These are phyloP conservation scores for Penicillium sp. DNA, from an alignment of 2,329 filamentous ascomycete genomes.

Conservation along the genomic window DNA sequence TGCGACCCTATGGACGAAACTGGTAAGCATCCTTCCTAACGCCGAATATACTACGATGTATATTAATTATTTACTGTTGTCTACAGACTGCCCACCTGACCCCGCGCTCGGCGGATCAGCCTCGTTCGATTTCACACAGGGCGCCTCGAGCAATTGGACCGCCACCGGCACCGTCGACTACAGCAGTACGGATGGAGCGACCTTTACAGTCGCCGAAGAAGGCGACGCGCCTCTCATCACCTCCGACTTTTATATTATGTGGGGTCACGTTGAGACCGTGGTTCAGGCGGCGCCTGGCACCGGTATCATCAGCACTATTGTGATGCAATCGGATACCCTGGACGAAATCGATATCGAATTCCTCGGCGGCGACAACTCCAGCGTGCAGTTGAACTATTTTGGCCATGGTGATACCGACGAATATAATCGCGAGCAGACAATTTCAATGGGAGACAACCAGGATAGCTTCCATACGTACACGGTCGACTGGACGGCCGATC, in stretches of 20 bases:
- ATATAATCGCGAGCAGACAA: conserved; percentile 86
- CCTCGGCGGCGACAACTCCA: conserved; percentile 69
- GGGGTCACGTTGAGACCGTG: conserved; percentile 80
- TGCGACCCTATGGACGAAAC: conserved; percentile 41
- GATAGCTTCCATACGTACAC: conserved; percentile 77
- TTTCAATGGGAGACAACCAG: conserved; percentile 66
- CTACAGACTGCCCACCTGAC: conserved; percentile 65
- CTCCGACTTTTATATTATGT: conserved; percentile 99
- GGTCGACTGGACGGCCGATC: conserved; percentile 82
- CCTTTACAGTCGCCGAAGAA: conserved; percentile 71
- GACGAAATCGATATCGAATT: conserved; percentile 99
- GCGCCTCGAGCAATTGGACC: conserved; percentile 73
- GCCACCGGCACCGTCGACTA: conserved; percentile 67
- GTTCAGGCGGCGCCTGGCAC: conserved; percentile 82
- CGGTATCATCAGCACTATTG: conserved; percentile 89
- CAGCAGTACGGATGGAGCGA: conserved; percentile 66
- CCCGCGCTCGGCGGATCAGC: conserved; percentile 80
- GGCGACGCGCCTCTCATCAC: conserved; percentile 83
- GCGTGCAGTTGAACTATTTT: conserved; percentile 98
- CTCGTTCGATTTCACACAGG: conserved; percentile 76
- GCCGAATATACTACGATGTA: background rate
- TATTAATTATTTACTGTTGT: conserved; percentile 3
- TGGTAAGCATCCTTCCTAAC: conserved; percentile 1
- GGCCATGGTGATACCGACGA: conserved; percentile 80
- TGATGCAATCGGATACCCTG: conserved; percentile 83